Evolutionary conservation across 495 filamentous ascomycete genomes (phyloP), one percentile per base, ranked within the genome.

Genomic region (Coniosporium apollinis): DNA sequence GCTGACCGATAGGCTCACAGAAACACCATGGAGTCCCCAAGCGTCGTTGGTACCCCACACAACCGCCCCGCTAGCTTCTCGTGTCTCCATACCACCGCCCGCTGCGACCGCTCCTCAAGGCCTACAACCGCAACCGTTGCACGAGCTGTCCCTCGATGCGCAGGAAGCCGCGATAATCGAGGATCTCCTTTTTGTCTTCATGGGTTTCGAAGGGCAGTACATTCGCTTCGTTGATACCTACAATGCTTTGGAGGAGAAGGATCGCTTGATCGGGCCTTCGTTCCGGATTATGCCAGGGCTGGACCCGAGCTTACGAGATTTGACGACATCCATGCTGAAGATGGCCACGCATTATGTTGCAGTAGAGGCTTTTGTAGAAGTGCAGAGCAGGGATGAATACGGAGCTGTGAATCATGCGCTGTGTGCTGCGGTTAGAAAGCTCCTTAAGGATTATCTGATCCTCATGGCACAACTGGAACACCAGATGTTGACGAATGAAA

Each of bases 131-230:
- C 63, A 59, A 38, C 68, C 81, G 17, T 65, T 96, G 3, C 65
- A 72, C 36, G 67, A 79, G 33, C 57, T 94, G 39, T 69, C 79
- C 2, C 57, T 83, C 15, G 77, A 89, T 39, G 70, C 64, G 5
- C 89, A 97, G 51, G 89, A 97, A 56, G 67, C 69, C 8, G 79
- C 73, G 2, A 78, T 96, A 8, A 58, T 96, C 33, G 86, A 94
- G 44, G 89, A 97, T 47, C 58, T 97, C 15, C 54, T 94, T 22
- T 94, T 84, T 53, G 84, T 91, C 3, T 87, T 94, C 44, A 94
- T 96, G 87, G 89, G 89, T n/a, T 91, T 82, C 42, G 89, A 97
- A 58, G 89, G 89, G 19, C 84, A 92, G 54, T 94, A 94, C 54
- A 80, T 96, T 44, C 82, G 85, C 39, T 96, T 83, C 45, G 65